A percentile compares a stretch with the other conserved stretches of the same genome.
Conservation (phyloP, 2,329 filamentous ascomycete genomes). For the Elsinoe australis region DNA sequence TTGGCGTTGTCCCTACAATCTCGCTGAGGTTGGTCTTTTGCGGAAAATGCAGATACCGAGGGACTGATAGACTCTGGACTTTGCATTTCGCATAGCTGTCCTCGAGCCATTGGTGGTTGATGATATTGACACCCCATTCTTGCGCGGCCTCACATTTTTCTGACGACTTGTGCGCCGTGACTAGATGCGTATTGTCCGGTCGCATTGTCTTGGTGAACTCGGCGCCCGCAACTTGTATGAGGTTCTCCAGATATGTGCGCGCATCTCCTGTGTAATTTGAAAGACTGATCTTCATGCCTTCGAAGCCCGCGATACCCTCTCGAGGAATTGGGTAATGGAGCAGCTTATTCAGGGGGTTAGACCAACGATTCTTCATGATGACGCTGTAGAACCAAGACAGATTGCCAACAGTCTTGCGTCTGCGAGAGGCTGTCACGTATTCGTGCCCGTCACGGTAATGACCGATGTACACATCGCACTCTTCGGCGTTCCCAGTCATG, state of each 20-base stretch:
- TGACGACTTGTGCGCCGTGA: constrained; percentile 80
- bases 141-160: constrained; percentile 89
- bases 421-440: constrained; percentile 68
- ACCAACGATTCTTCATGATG: constrained; percentile 83
- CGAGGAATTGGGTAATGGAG: constrained; percentile 83
- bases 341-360: constrained; percentile 70
- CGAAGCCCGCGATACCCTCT: constrained; percentile 70
- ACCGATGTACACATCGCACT: constrained; percentile 78
- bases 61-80: constrained; percentile 61
- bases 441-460: constrained; percentile 75
- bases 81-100: constrained; percentile 91
- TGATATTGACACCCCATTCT: constrained; percentile 83
- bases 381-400: constrained; percentile 89
- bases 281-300: constrained; percentile 69
- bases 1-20: constrained; percentile 78
- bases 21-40: constrained; percentile 84
- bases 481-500: constrained; percentile 56
- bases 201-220: constrained; percentile 93
- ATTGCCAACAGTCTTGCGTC: constrained; percentile 79
- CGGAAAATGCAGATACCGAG: constrained; percentile 80
- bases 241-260: constrained; percentile 83
- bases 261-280: constrained; percentile 97
- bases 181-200: constrained; percentile 87
- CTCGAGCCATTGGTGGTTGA: constrained; percentile 96
- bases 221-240: constrained; percentile 75